Conservation (phyloP, 2,329 filamentous ascomycete species). For the Exophiala mesophila region DNA sequence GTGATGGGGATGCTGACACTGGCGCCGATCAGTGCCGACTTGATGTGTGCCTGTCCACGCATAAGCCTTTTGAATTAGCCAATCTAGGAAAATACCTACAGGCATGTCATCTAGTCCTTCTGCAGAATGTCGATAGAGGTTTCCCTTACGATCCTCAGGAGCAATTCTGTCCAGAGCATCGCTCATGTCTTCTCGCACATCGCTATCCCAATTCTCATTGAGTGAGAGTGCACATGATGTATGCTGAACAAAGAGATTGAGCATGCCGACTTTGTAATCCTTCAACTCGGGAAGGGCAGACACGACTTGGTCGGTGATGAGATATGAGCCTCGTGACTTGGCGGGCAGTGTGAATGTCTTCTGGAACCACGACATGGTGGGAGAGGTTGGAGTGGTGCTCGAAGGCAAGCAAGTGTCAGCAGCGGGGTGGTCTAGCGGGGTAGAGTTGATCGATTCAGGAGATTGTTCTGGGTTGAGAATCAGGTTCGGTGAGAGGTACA, state of each 20-base stretch:
- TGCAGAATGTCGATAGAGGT: slow-evolving; percentile 77
- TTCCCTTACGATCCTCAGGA: slow-evolving; percentile 70
- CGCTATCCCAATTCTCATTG: slow-evolving; percentile 85
- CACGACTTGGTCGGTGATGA: slow-evolving; percentile 73
- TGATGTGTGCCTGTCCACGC: slow-evolving; percentile 70
- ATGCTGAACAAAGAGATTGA: slow-evolving; percentile 93
- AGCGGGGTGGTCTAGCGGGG: slow-evolving; percentile 11
- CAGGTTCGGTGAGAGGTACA: neutral
- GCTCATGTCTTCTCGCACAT: slow-evolving; percentile 90
- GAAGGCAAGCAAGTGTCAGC: slow-evolving; percentile 6
- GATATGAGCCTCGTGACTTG: slow-evolving; percentile 76
- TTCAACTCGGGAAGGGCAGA: slow-evolving; percentile 71
- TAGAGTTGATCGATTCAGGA: too few relatives aligned
- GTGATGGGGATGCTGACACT: slow-evolving; percentile 88
- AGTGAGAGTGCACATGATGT: slow-evolving; percentile 84
- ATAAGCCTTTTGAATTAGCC: neutral
- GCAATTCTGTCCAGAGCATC: slow-evolving; percentile 88
- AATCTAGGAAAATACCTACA: slow-evolving; percentile 41
- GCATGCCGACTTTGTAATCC: slow-evolving; percentile 75
- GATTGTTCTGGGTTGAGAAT: neutral
- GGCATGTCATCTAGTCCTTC: slow-evolving; percentile 95
- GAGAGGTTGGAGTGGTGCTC: slow-evolving; percentile 1
- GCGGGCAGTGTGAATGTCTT: slow-evolving; percentile 77
- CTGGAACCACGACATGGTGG: slow-evolving; percentile 63
- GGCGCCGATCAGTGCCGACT: slow-evolving; percentile 81